A percentile compares a stretch with the other conserved stretches of the same genome.
Conservation (phyloP, 306 rosid species). For the Cyamopsis tetragonoloba region DNA sequence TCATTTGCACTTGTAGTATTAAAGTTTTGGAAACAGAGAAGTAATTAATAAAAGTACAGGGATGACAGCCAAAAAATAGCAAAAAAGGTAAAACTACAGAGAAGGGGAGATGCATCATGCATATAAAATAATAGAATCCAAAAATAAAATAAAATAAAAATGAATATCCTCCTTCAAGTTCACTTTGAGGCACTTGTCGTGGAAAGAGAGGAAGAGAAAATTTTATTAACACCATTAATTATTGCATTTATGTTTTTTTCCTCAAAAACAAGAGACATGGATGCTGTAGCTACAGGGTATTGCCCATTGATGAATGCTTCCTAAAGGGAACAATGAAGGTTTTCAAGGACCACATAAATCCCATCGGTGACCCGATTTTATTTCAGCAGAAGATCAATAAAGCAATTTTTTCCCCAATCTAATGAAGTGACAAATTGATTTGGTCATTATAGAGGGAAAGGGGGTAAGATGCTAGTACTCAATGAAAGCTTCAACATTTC, state of each 20-base stretch:
- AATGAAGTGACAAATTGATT: conserved; percentile 23
- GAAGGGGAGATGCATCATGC: background rate
- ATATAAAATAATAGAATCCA: background rate
- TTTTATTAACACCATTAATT: background rate
- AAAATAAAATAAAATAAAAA: background rate
- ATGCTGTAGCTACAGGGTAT: conserved; percentile 21
- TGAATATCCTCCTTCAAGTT: conserved; percentile 15
- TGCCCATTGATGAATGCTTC: conserved; percentile 18
- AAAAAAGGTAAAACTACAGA: background rate
- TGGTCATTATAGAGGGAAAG: conserved; percentile 15
- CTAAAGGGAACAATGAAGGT: conserved; percentile 18
- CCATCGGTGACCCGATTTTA: conserved; percentile 9
- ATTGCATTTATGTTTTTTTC: conserved; percentile 21
- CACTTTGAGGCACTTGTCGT: background rate
- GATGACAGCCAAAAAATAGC: background rate
- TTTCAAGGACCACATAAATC: conserved; percentile 37
- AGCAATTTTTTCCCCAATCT: conserved; percentile 23
- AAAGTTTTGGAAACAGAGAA: background rate
- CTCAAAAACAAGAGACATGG: conserved; percentile 16
- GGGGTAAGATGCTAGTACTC: conserved; percentile 31
- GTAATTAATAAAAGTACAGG: background rate
- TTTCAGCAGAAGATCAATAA: conserved; percentile 18
- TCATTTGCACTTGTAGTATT: too few species aligned
- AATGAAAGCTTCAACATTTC: conserved; percentile 30
- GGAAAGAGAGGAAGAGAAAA: background rate